Evolutionary conservation across 208 protist genomes (phyloP), one percentile per base, ranked within the genome.

Genomic region (Acanthamoeba sp.): DNA sequence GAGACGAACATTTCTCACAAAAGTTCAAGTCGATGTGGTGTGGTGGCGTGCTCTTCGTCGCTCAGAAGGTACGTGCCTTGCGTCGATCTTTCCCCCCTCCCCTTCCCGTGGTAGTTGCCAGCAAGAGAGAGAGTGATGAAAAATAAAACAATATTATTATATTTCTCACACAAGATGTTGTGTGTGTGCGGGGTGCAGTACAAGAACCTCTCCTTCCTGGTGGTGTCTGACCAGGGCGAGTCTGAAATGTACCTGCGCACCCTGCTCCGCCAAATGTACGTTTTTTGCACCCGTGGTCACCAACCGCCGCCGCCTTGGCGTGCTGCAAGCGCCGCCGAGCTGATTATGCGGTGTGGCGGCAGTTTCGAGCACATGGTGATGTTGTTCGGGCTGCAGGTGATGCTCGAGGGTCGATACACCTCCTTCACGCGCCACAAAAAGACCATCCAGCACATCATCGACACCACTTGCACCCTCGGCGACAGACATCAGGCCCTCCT

Each of bases 391-490:
- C 50, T 69, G 9, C 10, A 91, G 57, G 57, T 69, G 55, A 91
- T 91, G 55, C 34, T 91, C 9, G 84, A 91, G 24, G 84, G 52
- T 2, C 2, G 29, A 69, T 91, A n/a, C 27, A 12, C n/a, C 10
- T 48, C n/a, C n/a, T 69, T 91, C 40, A 69, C 42, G 18, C n/a
- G 40, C 4, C 84, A 91, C 84, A 91, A 69, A 32, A 91, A 91
- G 55, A 91, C 48, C 52, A 91, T 91, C 12, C 84, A 91, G 57
- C 84, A 91, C 57, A 69, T 91, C 52, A 48, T 91, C n/a, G 84
- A 91, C 55, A 69, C 84, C 5, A 69, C 40, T 2, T 71, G 48
- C 52, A 48, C n/a, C 52, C 84, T 91, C 32, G 55, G 52, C n/a
- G 84, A 91, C 29, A 3, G 36, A 22, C 84, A 91, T 27, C 84